A percentile compares a stretch with the other conserved stretches of the same genome.
phyloP scores from a whole-genome alignment of 148 eudicot species.

The Rhododendron vialii region DNA sequence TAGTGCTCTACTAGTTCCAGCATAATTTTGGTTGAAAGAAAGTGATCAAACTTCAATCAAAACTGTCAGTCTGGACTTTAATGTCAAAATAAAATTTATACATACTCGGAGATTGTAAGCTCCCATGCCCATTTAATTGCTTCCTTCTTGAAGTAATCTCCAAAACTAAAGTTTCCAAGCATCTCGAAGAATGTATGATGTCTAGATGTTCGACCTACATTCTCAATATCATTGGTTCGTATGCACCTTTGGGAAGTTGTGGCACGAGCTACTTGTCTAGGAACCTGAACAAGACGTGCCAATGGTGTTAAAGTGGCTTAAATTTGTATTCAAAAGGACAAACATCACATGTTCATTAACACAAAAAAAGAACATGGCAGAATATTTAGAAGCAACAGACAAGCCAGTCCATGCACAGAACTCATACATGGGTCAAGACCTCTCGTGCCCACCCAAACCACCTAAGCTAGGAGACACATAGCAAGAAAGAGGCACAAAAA shows the following conservation, averaged over 20 bases:
- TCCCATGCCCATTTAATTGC: conserved; percentile 99
- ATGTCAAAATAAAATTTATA: conserved; percentile 9
- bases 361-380: background rate
- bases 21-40: background rate
- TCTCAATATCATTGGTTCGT: conserved; percentile 93
- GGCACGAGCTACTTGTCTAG: conserved; percentile 81
- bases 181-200: conserved; percentile 98
- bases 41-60: background rate
- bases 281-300: conserved; percentile 43
- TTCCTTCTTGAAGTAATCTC: conserved; percentile 96
- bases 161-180: conserved; percentile 98
- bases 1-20: conserved; percentile 1
- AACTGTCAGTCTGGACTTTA: background rate
- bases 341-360: background rate
- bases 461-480: background rate
- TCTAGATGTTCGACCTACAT: conserved; percentile 91
- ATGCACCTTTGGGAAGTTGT: conserved; percentile 93
- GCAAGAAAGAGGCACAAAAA: background rate
- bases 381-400: background rate
- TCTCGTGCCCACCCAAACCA: background rate
- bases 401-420: background rate
- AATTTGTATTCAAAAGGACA: background rate
- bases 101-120: conserved; percentile 83
- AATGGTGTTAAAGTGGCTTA: conserved; percentile 4
- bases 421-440: background rate